Evolutionary conservation across 2,329 filamentous ascomycete genomes (phyloP), one percentile per base, ranked within the genome.

Genomic region (Sporothrix variecibatus): DNA sequence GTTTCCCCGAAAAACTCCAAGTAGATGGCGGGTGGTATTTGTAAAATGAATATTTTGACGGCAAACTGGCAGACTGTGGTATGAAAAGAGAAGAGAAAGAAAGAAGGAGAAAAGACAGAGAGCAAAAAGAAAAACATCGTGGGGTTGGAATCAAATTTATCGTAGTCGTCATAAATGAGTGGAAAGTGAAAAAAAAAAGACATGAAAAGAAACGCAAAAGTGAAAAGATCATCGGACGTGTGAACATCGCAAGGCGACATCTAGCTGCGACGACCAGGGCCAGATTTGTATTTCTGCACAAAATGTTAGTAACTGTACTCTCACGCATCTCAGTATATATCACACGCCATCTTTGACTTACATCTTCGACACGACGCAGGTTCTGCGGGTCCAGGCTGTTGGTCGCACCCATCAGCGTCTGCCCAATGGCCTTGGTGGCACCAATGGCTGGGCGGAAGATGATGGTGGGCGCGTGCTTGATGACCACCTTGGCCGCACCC

Each of bases 371-470:
- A 80, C 93, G 91, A 79, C 93, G 88, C 80, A 92, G 85, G 80
- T 97, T 95, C 76, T 90, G 87, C 72, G 93, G 92, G 84, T 99
- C 96, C 78, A 99, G 86, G 65, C 93, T 90, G 82, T 99, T 99
- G 0, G 94, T 97, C 17, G 95, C 95, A 5, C 97, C 96, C 84
- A 98, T 87, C 74, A 99, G 85, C 51, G 95, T 94, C 84, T 97
- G 93, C 9, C 94, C 94, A 69, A 97, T 91, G 0, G 92, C 95
- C 82, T 95, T 95, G 49, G 92, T 94, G 8, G 94, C 94, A 0
- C 95, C 97, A 78, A 98, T 94, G 3, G 94, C 94, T 8, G 96
- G 96, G 73, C 95, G 87, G 78, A 99, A 89, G 71, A 99, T 92
- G 26, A 98, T 94, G 0, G 95, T 98, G n/a, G 96, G 96, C 40